These are phyloP conservation scores for Aspergillus ochraceus DNA, from an alignment of 2,329 filamentous ascomycete species.

Conservation along the genomic window DNA sequence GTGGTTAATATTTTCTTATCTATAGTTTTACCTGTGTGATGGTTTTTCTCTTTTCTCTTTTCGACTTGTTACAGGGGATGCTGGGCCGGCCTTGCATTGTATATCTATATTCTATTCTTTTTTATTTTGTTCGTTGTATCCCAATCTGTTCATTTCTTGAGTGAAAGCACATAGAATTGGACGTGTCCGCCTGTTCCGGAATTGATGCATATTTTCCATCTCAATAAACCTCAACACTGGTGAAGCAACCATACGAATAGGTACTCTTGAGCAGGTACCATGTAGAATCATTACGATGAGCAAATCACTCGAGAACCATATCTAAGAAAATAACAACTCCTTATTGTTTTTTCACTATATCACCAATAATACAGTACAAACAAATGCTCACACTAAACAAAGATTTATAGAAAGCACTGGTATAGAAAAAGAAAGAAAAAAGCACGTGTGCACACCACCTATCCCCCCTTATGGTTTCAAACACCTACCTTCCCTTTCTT, in stretches of 20 bases:
- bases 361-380: conserved; percentile 22
- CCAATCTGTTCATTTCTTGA: background rate
- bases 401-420: conserved; percentile 23
- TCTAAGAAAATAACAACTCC: conserved; percentile 7
- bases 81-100: conserved; percentile 26
- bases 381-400: conserved; percentile 17
- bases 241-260: background rate
- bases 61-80: conserved; percentile 13
- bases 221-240: background rate
- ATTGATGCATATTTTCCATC: background rate
- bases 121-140: background rate
- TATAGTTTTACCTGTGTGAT: conserved; percentile 11
- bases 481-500: background rate
- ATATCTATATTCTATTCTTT: conserved; percentile 25
- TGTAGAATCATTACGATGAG: too few relatives aligned
- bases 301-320: too few relatives aligned
- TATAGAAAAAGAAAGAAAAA: conserved; percentile 24
- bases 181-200: background rate
- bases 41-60: conserved; percentile 1
- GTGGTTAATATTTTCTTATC: conserved; percentile 14
- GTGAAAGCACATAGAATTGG: background rate
- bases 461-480: conserved; percentile 1
- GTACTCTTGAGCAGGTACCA: too few relatives aligned
- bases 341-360: conserved; percentile 17
- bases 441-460: conserved; percentile 24